Evolutionary conservation across 345 rosid species (phyloP), one percentile per base, ranked within the genome.

Genomic region (Boechera divaricarpa): DNA sequence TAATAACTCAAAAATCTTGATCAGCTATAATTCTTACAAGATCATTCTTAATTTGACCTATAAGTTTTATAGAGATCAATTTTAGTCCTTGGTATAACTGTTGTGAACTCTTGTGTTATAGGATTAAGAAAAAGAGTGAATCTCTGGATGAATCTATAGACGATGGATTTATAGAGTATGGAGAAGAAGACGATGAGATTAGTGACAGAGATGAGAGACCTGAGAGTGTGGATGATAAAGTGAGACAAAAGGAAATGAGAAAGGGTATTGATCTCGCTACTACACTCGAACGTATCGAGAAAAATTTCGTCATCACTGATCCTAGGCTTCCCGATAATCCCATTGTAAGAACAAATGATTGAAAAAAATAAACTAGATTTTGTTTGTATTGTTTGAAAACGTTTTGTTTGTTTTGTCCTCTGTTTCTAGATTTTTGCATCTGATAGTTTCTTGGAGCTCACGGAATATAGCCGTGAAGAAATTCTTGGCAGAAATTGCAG

Each of bases 271-370:
- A 94, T 83, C 87, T 94, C 4, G 98, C 98, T 1, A 94, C 98
- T 18, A 94, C 98, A 6, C 97, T 94, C 1, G 98, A 94, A 78
- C 98, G 98, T 82, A 94, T 94, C 7, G 98, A 94, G 90, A 94
- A 94, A 68, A 94, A 94, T 70, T 94, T 94, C 73, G 98, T 94
- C 86, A 92, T 94, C 42, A 94, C 97, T 5, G 98, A 94, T 87
- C 98, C 98, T 45, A 82, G 98, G 82, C 88, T 94, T 63, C 97
- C 98, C 13, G 98, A 94, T 78, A 94, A 94, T 79, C 98, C 98
- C 84, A 94, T 94, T 69, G 98, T 94, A 90, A 87, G 93, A 49
- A 61, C 4, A 52, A 6, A 24, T 18, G 3, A 3, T 28, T 48
- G 1, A 16, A 16, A 16, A 16, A 16, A 16, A 16, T 16, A 16